Evolutionary conservation across 495 filamentous ascomycete species (phyloP), one percentile per base, ranked within the genome.

Genomic region (Daldinia vernicosa): DNA sequence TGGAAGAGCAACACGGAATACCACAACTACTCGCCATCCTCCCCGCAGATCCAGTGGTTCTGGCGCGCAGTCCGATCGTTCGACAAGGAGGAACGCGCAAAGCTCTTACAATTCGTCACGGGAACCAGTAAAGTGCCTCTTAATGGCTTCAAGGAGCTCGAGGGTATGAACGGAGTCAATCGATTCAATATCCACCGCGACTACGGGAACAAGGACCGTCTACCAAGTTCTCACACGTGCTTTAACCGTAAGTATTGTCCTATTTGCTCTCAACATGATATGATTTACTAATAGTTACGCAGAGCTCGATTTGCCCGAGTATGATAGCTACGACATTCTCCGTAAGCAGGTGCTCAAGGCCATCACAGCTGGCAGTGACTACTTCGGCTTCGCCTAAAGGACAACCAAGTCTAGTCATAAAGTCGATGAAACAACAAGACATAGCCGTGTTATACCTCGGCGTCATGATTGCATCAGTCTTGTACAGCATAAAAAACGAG

Each of bases 1-100:
- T 99, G 95, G 95, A 97, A 97, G 88, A 92, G 91, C 79, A 96
- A 97, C 80, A 97, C 94, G 19, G 96, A 98, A 76, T 98, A 98
- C 75, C 95, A 98, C 80, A 98, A 98, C 80, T 99, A 98, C 84
- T 91, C 92, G 15, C 91, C 93, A 28, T 93, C 94, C 0, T 97
- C 95, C 2, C 90, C 94, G 26, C 95, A 99, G 76, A 98, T 99
- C 72, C 95, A 99, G 80, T 98, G 95, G 96, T 98, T 99, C 89
- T 99, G 95, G 95, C 91, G 95, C 74, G 95, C 96, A 3, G 91
- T 99, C 45, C 91, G 96, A 71, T 97, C 94, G 6, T 99, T 97
- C 74, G 95, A 99, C 84, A 98, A 98, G 83, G 95, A 99, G 84
- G 95, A 98, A 80, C 93, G 93, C 62, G 95, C 95, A 67, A 98